A percentile compares a stretch with the other conserved stretches of the same genome.
These are phyloP conservation scores for Skeletonema tropicum DNA, from an alignment of 108 stramenopile species.

Conservation along the genomic window DNA sequence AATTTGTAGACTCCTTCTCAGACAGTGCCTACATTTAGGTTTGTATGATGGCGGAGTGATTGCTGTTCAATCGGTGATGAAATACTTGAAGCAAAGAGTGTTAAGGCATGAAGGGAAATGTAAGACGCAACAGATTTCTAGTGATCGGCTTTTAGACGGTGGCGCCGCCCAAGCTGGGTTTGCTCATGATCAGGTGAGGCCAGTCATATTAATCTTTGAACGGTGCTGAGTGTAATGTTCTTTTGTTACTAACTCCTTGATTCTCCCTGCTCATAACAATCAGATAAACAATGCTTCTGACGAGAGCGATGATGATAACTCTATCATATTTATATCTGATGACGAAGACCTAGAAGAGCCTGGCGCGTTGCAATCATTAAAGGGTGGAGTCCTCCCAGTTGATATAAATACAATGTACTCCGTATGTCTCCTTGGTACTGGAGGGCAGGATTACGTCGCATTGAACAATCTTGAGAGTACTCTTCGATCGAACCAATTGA, in stretches of 20 bases:
- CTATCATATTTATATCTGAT: slow-evolving; percentile 53
- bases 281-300: slow-evolving; percentile 35
- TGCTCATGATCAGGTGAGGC: slow-evolving; percentile 66
- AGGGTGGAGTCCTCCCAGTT: slow-evolving; percentile 67
- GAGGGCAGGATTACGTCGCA: slow-evolving; percentile 70
- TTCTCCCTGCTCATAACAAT: neutral
- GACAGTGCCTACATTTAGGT: slow-evolving; percentile 62
- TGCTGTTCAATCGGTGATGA: slow-evolving; percentile 66
- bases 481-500: slow-evolving; percentile 39
- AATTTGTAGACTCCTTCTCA: slow-evolving; percentile 73
- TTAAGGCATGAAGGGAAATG: slow-evolving; percentile 31
- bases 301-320: slow-evolving; percentile 50
- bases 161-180: slow-evolving; percentile 29
- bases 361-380: slow-evolving; percentile 48
- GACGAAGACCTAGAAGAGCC: slow-evolving; percentile 61
- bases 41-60: slow-evolving; percentile 64
- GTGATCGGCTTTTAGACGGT: slow-evolving; percentile 6
- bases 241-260: neutral
- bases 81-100: slow-evolving; percentile 70
- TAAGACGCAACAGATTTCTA: slow-evolving; percentile 28
- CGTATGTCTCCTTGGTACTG: slow-evolving; percentile 65
- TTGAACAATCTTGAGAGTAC: slow-evolving; percentile 62
- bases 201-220: neutral
- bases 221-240: neutral
- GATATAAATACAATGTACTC: slow-evolving; percentile 66